A percentile compares a stretch with the other conserved stretches of the same genome.
Conservation (phyloP, 257 asterid genomes). For the Petunia axillaris region DNA sequence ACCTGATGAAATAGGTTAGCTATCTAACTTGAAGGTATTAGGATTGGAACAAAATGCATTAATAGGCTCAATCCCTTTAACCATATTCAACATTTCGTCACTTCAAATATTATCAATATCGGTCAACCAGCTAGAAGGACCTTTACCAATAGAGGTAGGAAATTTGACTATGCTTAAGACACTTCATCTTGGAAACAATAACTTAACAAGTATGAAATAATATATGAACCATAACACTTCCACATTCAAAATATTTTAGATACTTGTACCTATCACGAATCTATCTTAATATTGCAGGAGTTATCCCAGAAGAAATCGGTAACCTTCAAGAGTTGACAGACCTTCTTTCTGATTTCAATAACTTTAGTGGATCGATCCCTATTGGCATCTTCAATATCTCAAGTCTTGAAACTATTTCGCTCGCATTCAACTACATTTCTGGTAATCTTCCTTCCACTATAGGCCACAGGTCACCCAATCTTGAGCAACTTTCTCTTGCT, state of each 20-base stretch:
- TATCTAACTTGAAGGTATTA: background rate
- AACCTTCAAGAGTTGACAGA: conserved; percentile 29
- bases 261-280: background rate
- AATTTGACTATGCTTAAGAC: conserved; percentile 34
- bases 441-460: conserved; percentile 37
- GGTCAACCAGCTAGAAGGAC: conserved; percentile 35
- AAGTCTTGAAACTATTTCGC: conserved; percentile 29
- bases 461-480: conserved; percentile 27
- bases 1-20: conserved; percentile 3
- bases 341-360: conserved; percentile 30
- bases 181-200: conserved; percentile 36
- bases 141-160: conserved; percentile 42
- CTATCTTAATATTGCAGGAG: conserved; percentile 28
- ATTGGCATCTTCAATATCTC: conserved; percentile 34
- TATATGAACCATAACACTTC: background rate
- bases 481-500: conserved; percentile 28
- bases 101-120: conserved; percentile 37
- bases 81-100: conserved; percentile 33
- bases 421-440: conserved; percentile 35
- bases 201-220: conserved; percentile 33
- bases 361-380: conserved; percentile 36
- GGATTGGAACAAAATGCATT: background rate
- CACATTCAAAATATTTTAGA: background rate
- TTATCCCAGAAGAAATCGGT: conserved; percentile 40
- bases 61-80: conserved; percentile 34